Conservation (phyloP, 371 early-diverging fungal species). For the Mortierella polycephala region DNA sequence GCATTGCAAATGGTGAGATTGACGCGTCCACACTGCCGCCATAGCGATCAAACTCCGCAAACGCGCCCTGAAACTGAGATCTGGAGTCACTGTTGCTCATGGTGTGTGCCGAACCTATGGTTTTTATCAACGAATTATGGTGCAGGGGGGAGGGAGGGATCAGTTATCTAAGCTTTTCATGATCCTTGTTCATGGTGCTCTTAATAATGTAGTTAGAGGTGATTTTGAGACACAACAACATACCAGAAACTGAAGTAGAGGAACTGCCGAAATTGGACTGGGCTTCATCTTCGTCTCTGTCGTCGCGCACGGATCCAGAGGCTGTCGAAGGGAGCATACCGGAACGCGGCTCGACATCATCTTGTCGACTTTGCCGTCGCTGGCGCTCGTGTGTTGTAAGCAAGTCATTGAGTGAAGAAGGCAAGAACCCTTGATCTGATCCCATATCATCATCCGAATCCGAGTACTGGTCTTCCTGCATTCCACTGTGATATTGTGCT, state of each 20-base stretch:
- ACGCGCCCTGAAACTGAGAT: constrained; percentile 1
- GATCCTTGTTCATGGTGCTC: too few species aligned
- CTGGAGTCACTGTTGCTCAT: constrained; percentile 4
- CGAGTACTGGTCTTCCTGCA: constrained; percentile 33
- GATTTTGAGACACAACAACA: background rate
- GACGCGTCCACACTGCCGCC: background rate
- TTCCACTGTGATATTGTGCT: constrained; percentile 22
- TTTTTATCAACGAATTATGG: background rate
- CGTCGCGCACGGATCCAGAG: constrained; percentile 35
- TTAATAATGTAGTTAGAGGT: background rate
- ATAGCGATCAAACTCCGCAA: constrained; percentile 12
- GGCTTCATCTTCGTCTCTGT: constrained; percentile 37
- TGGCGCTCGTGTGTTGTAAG: constrained; percentile 65
- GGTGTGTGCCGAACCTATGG: too few species aligned
- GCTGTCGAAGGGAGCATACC: constrained; percentile 39
- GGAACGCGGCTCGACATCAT: constrained; percentile 14
- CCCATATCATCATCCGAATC: constrained; percentile 35
- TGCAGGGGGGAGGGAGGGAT: too few species aligned
- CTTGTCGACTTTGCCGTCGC: constrained; percentile 54
- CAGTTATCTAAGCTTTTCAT: too few species aligned
- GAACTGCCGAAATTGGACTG: constrained; percentile 1
- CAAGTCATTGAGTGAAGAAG: constrained; percentile 68
- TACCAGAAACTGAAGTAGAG: constrained; percentile 6
- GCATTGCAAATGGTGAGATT: constrained; percentile 22
- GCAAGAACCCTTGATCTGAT: constrained; percentile 59